Conservation (phyloP, 2,329 filamentous ascomycete species). For the Emericellopsis cladophorae region DNA sequence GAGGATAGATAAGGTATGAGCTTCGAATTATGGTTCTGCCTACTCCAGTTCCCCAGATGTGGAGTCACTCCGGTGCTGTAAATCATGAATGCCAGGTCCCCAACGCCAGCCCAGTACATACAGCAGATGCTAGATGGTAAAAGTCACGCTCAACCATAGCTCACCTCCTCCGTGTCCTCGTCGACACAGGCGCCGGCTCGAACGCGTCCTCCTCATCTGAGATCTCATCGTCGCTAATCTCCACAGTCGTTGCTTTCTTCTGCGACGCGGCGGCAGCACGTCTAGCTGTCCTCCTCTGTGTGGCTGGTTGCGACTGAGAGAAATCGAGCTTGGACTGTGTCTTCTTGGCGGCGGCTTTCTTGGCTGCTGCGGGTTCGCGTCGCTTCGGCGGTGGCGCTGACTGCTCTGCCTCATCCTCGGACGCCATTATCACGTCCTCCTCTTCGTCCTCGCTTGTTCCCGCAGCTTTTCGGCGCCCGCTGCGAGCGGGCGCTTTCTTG, state of each 20-base stretch:
- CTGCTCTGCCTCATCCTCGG: slow-evolving; percentile 26
- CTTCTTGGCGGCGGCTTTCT: slow-evolving; percentile 6
- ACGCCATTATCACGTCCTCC: slow-evolving; percentile 40
- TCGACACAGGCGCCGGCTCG: slow-evolving; percentile 32
- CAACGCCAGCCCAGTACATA: too few species aligned
- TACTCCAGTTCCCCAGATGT: too few species aligned
- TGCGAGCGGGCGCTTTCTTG: slow-evolving; percentile 24
- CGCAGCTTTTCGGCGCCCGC: slow-evolving; percentile 23
- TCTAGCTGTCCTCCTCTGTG: slow-evolving; percentile 25
- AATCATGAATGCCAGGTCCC: too few species aligned
- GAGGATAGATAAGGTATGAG: too few species aligned
- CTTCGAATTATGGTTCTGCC: too few species aligned
- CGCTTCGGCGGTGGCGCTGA: slow-evolving; percentile 20
- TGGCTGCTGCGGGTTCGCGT: slow-evolving; percentile 6
- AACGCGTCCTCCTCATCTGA: slow-evolving; percentile 45
- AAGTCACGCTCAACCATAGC: background rate
- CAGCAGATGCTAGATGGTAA: too few species aligned
- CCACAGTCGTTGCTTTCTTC: slow-evolving; percentile 32
- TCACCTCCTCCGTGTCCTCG: slow-evolving; percentile 17
- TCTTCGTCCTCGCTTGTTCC: slow-evolving; percentile 26
- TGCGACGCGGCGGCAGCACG: slow-evolving; percentile 19
- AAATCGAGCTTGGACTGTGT: slow-evolving; percentile 21
- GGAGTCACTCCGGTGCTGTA: too few species aligned
- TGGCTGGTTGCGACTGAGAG: slow-evolving; percentile 17
- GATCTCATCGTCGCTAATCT: slow-evolving; percentile 55